phyloP scores from a whole-genome alignment of 345 rosid genomes.

The Lagerstroemia speciosa region DNA sequence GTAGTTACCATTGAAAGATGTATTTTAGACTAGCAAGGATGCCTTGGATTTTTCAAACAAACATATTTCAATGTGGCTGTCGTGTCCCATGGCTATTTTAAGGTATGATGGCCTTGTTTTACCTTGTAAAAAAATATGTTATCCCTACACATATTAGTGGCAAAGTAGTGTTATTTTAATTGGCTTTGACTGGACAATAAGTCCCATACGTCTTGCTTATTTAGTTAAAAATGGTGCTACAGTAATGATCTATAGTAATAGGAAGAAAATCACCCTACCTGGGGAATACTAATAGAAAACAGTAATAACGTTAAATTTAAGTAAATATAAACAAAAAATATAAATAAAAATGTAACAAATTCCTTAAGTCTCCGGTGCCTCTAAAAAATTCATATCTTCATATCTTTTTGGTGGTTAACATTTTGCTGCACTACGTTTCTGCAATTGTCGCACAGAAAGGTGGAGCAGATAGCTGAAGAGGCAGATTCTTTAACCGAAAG shows the following conservation, averaged over 20 bases:
- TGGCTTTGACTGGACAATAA: neutral
- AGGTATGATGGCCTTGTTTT: too few species aligned
- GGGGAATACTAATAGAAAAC: too few species aligned
- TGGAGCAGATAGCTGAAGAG: constrained; percentile 85
- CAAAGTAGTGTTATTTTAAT: neutral
- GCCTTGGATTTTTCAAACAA: too few species aligned
- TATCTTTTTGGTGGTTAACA: neutral
- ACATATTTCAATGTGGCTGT: too few species aligned
- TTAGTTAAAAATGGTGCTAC: neutral
- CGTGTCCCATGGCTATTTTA: too few species aligned
- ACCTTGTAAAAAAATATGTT: too few species aligned
- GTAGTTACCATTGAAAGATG: too few species aligned
- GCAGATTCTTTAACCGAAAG: constrained; percentile 73
- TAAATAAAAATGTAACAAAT: neutral
- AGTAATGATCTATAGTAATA: too few species aligned
- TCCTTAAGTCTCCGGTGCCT: neutral
- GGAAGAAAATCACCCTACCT: too few species aligned
- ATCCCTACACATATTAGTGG: neutral
- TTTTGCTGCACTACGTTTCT: neutral
- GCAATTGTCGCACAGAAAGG: constrained; percentile 37
- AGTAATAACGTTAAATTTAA: neutral
- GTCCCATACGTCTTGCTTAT: neutral
- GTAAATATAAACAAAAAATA: neutral
- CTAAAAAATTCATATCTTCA: neutral
- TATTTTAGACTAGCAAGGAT: too few species aligned